Conservation (phyloP, 139 green algal species). For the Asterochloris sp. region DNA sequence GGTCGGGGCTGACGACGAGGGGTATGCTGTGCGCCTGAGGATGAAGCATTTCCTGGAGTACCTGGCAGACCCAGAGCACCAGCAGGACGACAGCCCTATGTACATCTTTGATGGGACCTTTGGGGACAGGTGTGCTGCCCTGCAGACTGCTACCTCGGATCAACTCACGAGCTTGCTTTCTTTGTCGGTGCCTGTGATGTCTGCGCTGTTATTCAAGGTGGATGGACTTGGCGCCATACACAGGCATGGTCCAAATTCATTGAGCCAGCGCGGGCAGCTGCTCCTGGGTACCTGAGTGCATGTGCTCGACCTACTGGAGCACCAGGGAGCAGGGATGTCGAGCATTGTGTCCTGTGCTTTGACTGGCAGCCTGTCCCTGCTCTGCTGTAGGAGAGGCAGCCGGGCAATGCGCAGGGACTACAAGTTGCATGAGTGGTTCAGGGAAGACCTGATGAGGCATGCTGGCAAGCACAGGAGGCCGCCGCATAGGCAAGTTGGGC, state of each 20-base stretch:
- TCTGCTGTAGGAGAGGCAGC: conserved; percentile 16
- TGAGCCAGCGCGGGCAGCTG: too few relatives aligned
- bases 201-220: too few relatives aligned
- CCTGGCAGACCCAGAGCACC: conserved; percentile 39
- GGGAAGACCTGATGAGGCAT: conserved; percentile 74
- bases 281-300: too few relatives aligned
- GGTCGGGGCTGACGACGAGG: conserved; percentile 89
- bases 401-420: conserved; percentile 51
- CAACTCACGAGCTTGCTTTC: too few relatives aligned
- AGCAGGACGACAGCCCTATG: conserved; percentile 65
- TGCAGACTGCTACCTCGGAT: conserved; percentile 1
- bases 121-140: conserved; percentile 15
- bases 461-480: conserved; percentile 74
- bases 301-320: too few relatives aligned
- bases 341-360: not conserved
- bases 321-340: too few relatives aligned
- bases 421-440: conserved; percentile 60
- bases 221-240: too few relatives aligned
- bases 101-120: conserved; percentile 82
- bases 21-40: conserved; percentile 82
- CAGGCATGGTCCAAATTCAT: too few relatives aligned
- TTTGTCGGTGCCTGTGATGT: too few relatives aligned
- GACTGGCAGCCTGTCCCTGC: not conserved
- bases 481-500: conserved; percentile 58
- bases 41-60: conserved; percentile 78